These are phyloP conservation scores for Aaosphaeria arxii DNA, from an alignment of 2,329 filamentous ascomycete species.

Conservation along the genomic window DNA sequence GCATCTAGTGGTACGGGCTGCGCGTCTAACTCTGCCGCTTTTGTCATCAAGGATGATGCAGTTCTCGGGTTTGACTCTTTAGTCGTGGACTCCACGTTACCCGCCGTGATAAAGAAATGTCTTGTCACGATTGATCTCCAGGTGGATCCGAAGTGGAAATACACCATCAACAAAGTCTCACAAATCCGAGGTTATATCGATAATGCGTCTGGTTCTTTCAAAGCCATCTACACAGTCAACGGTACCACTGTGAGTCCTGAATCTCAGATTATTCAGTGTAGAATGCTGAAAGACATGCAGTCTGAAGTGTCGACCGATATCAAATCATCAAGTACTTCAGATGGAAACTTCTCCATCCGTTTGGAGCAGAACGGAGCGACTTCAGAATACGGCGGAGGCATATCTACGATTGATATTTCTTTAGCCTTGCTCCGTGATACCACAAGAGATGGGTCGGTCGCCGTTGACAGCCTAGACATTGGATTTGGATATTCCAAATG, in stretches of 20 bases:
- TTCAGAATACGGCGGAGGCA: slow-evolving; percentile 6
- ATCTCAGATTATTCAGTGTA: neutral
- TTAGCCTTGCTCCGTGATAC: neutral
- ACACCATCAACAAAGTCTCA: slow-evolving; percentile 9
- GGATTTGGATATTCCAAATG: slow-evolving; percentile 5
- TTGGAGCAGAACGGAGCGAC: slow-evolving; percentile 2
- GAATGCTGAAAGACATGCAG: neutral
- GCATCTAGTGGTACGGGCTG: slow-evolving; percentile 9
- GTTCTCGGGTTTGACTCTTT: slow-evolving; percentile 6
- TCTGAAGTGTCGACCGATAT: slow-evolving; percentile 2
- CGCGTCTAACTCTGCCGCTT: slow-evolving; percentile 7
- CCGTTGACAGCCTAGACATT: slow-evolving; percentile 5
- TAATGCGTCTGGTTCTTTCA: neutral
- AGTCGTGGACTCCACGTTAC: slow-evolving; percentile 1
- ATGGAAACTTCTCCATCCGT: neutral
- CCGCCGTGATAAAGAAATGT: slow-evolving; percentile 3
- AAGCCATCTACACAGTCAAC: slow-evolving; percentile 4
- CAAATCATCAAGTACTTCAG: neutral
- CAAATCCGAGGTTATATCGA: slow-evolving; percentile 5
- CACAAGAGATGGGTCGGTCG: neutral
- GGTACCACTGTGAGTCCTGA: slow-evolving; percentile 1
- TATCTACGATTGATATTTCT: slow-evolving; percentile 5
- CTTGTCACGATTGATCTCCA: slow-evolving; percentile 7
- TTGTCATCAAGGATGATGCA: slow-evolving; percentile 7
- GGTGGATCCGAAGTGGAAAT: slow-evolving; percentile 10